Percentiles rank a stretch among this genome's conserved stretches.
These are phyloP conservation scores for Porcisia hertigi DNA, from an alignment of 208 protist genomes.

Conservation along the genomic window DNA sequence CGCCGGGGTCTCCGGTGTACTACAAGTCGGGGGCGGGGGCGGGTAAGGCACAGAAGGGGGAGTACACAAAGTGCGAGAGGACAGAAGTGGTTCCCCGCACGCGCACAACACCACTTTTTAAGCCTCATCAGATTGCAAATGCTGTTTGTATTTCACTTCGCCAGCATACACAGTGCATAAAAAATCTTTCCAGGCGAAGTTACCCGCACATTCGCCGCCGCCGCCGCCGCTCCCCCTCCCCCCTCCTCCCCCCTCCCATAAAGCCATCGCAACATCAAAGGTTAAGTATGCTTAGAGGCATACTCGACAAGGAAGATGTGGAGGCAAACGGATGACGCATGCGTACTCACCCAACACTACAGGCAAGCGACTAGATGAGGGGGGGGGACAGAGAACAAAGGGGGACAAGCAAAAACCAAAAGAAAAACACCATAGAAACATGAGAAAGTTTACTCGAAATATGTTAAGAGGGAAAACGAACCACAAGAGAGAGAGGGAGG, in stretches of 20 bases:
- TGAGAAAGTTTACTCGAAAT: conserved; percentile 6
- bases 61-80: no score
- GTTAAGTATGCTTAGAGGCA: neutral
- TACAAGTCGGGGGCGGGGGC: neutral
- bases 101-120: neutral
- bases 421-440: neutral
- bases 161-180: conserved; percentile 2
- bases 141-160: neutral
- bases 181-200: neutral
- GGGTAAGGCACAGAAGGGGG: neutral
- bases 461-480: neutral
- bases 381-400: neutral
- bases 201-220: neutral
- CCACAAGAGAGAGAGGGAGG: neutral
- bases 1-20: neutral
- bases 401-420: neutral
- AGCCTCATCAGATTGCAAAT: neutral
- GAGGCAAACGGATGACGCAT: no score
- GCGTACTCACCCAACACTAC: neutral
- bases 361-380: neutral
- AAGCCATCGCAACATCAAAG: neutral
- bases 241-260: neutral
- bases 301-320: neutral
- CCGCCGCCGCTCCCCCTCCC: no score
- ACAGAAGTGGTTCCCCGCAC: neutral